Conservation (phyloP, 2,329 filamentous ascomycete species). For the Trichoderma koningii region DNA sequence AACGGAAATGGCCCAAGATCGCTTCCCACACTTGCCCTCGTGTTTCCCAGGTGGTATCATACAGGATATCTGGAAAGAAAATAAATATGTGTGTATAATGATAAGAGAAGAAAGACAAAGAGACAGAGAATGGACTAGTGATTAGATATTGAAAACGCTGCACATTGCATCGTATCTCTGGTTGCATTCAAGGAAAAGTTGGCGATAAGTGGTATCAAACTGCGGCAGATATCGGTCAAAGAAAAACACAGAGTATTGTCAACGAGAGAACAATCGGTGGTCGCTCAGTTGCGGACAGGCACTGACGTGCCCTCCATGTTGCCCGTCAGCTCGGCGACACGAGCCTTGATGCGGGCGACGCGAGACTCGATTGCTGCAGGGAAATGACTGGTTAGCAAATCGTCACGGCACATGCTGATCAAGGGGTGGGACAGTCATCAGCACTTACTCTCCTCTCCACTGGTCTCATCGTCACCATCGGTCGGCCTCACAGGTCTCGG, state of each 20-base stretch:
- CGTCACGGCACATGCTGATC: not conserved
- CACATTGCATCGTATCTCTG: conserved; percentile 25
- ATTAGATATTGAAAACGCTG: conserved; percentile 27
- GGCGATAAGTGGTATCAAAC: conserved; percentile 29
- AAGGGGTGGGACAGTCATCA: too few species aligned
- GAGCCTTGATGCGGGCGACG: conserved; percentile 95
- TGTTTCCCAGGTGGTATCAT: conserved; percentile 36
- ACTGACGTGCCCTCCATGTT: conserved; percentile 65
- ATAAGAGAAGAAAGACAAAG: conserved; percentile 5
- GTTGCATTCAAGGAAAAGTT: conserved; percentile 20
- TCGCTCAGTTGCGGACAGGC: conserved; percentile 21
- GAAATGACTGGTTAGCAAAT: conserved; percentile 31
- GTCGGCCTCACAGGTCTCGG: conserved; percentile 58
- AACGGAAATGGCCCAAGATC: not conserved
- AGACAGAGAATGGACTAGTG: conserved; percentile 17
- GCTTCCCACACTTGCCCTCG: conserved; percentile 25
- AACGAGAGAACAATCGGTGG: not conserved
- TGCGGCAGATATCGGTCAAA: conserved; percentile 11
- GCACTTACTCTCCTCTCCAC: conserved; percentile 86
- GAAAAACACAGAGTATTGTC: not conserved
- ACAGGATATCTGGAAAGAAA: conserved; percentile 26
- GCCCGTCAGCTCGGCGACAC: conserved; percentile 89
- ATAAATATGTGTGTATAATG: conserved; percentile 19
- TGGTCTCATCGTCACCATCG: conserved; percentile 82
- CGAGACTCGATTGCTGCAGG: conserved; percentile 86